Percentiles rank a stretch among this genome's conserved stretches.
These are phyloP conservation scores for Fusarium sp. DNA, from an alignment of 2,329 filamentous ascomycete genomes.

Conservation along the genomic window DNA sequence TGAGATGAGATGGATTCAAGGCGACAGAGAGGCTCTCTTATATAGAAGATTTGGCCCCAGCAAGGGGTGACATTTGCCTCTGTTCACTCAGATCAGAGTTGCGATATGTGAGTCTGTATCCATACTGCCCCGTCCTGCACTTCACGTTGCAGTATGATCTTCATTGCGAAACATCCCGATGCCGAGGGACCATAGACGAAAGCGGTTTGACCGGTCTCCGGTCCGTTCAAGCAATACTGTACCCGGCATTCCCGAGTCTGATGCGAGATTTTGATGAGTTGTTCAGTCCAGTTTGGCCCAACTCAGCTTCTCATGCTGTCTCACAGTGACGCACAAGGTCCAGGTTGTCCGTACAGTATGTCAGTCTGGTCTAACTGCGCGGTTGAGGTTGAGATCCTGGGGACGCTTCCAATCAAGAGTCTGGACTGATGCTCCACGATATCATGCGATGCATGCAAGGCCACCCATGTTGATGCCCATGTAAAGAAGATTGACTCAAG, in stretches of 20 bases:
- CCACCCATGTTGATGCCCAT: neutral
- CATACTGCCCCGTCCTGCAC: neutral
- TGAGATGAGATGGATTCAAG: constrained; percentile 23
- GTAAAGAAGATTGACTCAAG: neutral
- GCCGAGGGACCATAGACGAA: neutral
- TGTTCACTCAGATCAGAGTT: constrained; percentile 9
- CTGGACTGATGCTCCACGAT: neutral
- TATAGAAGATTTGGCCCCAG: constrained; percentile 39
- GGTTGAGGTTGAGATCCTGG: constrained; percentile 33
- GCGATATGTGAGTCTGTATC: constrained; percentile 20
- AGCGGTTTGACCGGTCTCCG: constrained; percentile 6
- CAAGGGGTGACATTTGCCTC: constrained; percentile 22
- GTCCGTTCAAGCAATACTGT: constrained; percentile 14
- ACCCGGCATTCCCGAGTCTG: constrained; percentile 11
- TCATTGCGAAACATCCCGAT: constrained; percentile 38
- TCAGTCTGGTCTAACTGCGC: constrained; percentile 10
- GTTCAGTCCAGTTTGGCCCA: constrained; percentile 11
- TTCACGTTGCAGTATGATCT: constrained; percentile 1
- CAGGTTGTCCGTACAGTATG: constrained; percentile 2
- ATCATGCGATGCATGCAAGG: constrained; percentile 4
- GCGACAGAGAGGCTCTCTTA: constrained; percentile 38
- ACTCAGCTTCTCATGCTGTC: constrained; percentile 25
- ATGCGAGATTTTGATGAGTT: constrained; percentile 40
- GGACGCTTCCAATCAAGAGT: constrained; percentile 4
- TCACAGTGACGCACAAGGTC: constrained; percentile 39